A percentile compares a stretch with the other conserved stretches of the same genome.
Evolutionary conservation across 192 early-diverging fungal genomes (phyloP).

Genomic region (Hyaloraphidium curvatum): DNA sequence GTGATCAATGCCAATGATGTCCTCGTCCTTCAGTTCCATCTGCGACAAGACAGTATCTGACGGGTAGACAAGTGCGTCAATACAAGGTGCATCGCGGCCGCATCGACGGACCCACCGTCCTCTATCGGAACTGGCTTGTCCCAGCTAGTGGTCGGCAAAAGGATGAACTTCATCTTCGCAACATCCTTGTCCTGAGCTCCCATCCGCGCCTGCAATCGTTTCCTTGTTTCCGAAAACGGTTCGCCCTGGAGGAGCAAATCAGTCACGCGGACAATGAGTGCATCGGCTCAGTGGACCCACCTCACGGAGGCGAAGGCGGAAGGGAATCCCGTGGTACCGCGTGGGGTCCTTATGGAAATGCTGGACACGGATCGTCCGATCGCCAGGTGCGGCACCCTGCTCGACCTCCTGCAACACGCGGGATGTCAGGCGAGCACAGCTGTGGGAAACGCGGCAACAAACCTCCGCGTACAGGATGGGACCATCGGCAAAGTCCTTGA

Average conservation of each 20-base stretch:
- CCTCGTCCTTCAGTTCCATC: background rate
- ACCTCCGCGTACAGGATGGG: slow-evolving; percentile 38
- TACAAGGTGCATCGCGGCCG: background rate
- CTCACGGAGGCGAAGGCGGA: too few species aligned
- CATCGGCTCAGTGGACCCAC: too few species aligned
- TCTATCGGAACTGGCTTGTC: background rate
- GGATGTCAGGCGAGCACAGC: slow-evolving; percentile 1
- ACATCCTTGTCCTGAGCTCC: background rate
- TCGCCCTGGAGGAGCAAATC: background rate
- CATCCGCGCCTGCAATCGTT: background rate
- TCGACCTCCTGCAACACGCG: slow-evolving; percentile 4
- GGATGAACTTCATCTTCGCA: background rate
- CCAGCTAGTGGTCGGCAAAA: background rate
- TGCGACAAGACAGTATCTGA: background rate
- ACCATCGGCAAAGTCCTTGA: slow-evolving; percentile 20
- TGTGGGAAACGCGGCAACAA: slow-evolving; percentile 2
- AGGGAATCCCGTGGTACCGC: slow-evolving; percentile 63
- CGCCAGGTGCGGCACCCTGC: slow-evolving; percentile 3
- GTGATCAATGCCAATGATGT: background rate
- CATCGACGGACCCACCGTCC: background rate
- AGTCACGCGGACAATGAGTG: too few species aligned
- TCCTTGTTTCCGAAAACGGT: background rate
- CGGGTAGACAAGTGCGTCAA: background rate
- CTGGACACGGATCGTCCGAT: slow-evolving; percentile 37
- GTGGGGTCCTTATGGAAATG: slow-evolving; percentile 54